Percentiles rank a stretch among this genome's conserved stretches.
These are phyloP conservation scores for Calonectria hawksworthii DNA, from an alignment of 2,329 filamentous ascomycete species.

Conservation along the genomic window DNA sequence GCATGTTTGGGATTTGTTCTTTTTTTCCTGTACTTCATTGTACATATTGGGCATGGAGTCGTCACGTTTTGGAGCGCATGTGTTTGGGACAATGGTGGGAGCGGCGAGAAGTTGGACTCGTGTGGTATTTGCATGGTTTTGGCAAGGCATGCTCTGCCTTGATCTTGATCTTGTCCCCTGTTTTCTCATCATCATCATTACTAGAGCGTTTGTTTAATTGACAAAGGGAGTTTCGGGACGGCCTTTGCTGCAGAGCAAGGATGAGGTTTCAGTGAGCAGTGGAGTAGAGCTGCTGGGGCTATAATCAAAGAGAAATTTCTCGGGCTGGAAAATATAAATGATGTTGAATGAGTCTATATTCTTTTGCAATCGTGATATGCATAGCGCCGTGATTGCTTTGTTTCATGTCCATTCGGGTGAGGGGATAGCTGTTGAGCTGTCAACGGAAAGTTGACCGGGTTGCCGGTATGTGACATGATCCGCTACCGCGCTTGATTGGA, in stretches of 20 bases:
- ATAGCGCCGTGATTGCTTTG: not conserved
- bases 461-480: not conserved
- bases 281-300: constrained; percentile 16
- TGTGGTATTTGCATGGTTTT: constrained; percentile 14
- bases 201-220: constrained; percentile 43
- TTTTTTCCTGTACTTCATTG: constrained; percentile 36
- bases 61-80: constrained; percentile 29
- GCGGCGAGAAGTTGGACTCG: constrained; percentile 28
- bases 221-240: constrained; percentile 43
- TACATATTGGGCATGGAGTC: constrained; percentile 41
- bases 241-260: constrained; percentile 3
- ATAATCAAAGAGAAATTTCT: constrained; percentile 20
- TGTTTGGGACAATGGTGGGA: constrained; percentile 35
- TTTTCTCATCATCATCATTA: constrained; percentile 37
- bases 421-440: not conserved
- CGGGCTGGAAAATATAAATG: constrained; percentile 5
- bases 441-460: not conserved
- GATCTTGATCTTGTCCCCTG: constrained; percentile 25
- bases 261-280: constrained; percentile 11
- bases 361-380: not conserved
- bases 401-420: not conserved
- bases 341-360: not conserved
- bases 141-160: constrained; percentile 20
- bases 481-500: not conserved
- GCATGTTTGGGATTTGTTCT: not conserved